A percentile compares a stretch with the other conserved stretches of the same genome.
Conservation (phyloP, 306 rosid species). For the Rosa persica region DNA sequence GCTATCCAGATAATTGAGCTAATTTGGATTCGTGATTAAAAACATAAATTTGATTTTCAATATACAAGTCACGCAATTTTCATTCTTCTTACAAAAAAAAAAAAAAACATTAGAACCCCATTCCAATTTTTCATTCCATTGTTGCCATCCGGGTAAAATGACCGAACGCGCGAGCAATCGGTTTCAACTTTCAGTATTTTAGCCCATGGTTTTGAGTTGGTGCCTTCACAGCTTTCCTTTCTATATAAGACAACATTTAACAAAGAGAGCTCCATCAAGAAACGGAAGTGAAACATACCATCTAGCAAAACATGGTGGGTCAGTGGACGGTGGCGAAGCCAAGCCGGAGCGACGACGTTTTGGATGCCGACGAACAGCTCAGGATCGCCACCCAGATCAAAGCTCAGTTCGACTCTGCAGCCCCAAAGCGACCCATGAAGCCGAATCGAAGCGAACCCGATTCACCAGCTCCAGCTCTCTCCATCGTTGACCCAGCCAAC, state of each 20-base stretch:
- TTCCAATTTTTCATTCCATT: neutral
- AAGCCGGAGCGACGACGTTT: slow-evolving; percentile 70
- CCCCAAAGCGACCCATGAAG: slow-evolving; percentile 58
- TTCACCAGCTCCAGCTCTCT: slow-evolving; percentile 16
- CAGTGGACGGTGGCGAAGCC: slow-evolving; percentile 50
- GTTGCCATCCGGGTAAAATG: neutral
- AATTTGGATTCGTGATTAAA: too few species aligned
- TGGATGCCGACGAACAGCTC: slow-evolving; percentile 53
- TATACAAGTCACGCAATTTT: too few species aligned
- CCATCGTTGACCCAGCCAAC: slow-evolving; percentile 1
- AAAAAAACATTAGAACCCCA: too few species aligned
- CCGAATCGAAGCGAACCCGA: slow-evolving; percentile 78
- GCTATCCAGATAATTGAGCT: too few species aligned
- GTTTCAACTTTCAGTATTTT: slow-evolving; percentile 7
- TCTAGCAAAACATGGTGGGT: slow-evolving; percentile 34
- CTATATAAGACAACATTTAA: neutral
- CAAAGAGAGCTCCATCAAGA: neutral
- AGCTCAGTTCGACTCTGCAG: slow-evolving; percentile 57
- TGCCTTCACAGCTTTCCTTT: too few species aligned
- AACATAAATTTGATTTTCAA: too few species aligned
- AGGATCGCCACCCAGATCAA: slow-evolving; percentile 51
- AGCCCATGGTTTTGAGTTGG: slow-evolving; percentile 23
- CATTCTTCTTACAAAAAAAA: too few species aligned
- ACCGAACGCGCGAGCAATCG: neutral
- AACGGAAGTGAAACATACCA: neutral